Evolutionary conservation across 768 basidiomycete species (phyloP).

Genomic region (Lactifluus echinatus): DNA sequence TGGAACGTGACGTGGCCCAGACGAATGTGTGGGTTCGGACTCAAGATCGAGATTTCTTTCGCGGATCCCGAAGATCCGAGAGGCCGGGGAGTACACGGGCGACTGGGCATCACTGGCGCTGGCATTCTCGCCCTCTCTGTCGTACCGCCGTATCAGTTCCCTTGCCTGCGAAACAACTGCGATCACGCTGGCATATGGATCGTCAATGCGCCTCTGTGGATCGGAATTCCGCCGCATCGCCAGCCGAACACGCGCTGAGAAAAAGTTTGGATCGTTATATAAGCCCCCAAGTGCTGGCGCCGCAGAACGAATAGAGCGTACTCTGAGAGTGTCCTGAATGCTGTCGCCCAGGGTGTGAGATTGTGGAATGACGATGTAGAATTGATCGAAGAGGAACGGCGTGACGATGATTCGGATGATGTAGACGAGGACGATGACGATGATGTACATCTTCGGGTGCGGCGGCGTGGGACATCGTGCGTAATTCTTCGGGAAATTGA

Average conservation of each 20-base stretch:
- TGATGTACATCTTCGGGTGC: neutral
- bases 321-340: conserved; percentile 2
- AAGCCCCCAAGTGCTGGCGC: neutral
- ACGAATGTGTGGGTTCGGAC: neutral
- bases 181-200: conserved; percentile 9
- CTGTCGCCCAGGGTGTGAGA: neutral
- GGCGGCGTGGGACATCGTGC: conserved; percentile 13
- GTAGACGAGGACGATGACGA: neutral
- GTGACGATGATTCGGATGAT: conserved; percentile 17
- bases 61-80: conserved; percentile 11
- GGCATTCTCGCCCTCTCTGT: neutral
- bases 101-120: neutral
- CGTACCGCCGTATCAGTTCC: neutral
- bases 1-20: conserved; percentile 16
- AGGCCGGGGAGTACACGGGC: neutral
- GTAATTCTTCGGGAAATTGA: conserved; percentile 1
- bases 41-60: conserved; percentile 7
- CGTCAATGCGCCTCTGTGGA: neutral
- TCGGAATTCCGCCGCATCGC: conserved; percentile 12
- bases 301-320: neutral
- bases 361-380: conserved; percentile 6
- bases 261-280: neutral
- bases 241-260: conserved; percentile 9
- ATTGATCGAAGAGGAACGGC: conserved; percentile 13
- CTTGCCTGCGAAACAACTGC: conserved; percentile 8